Percentiles rank a stretch among this genome's conserved stretches.
phyloP scores from a whole-genome alignment of 805 yeast genomes.

The Saccharomyces eubayanus region DNA sequence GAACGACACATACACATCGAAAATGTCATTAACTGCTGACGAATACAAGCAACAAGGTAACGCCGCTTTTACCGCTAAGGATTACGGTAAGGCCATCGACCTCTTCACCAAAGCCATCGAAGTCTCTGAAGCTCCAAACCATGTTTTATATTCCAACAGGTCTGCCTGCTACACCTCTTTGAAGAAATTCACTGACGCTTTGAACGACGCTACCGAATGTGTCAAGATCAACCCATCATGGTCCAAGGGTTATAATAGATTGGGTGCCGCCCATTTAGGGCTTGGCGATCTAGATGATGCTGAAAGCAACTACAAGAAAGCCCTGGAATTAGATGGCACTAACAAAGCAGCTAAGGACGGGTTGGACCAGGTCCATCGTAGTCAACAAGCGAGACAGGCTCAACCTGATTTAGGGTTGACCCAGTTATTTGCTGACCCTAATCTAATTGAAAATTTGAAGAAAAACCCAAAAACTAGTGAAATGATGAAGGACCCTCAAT shows the following conservation, averaged over 20 bases:
- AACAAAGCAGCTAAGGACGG: conserved; percentile 88
- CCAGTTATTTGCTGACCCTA: conserved; percentile 72
- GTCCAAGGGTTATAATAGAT: conserved; percentile 94
- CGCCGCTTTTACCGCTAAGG: conserved; percentile 83
- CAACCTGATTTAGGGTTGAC: conserved; percentile 70
- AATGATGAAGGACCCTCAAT: conserved; percentile 76
- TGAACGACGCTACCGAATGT: conserved; percentile 79
- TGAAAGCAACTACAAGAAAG: conserved; percentile 59
- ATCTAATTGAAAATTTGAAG: conserved; percentile 63
- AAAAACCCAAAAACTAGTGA: conserved; percentile 82
- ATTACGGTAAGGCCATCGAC: conserved; percentile 71
- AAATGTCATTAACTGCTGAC: conserved; percentile 45
- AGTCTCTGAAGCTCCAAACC: conserved; percentile 74
- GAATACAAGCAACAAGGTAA: conserved; percentile 88
- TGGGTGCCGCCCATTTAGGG: conserved; percentile 91
- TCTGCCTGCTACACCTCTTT: conserved; percentile 84
- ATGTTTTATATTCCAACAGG: conserved; percentile 87
- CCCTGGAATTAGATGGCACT: conserved; percentile 67
- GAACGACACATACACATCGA: not conserved
- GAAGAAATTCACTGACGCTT: conserved; percentile 64
- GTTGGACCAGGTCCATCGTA: conserved; percentile 56
- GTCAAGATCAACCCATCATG: conserved; percentile 73
- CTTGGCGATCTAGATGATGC: conserved; percentile 73
- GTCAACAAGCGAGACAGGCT: conserved; percentile 42
- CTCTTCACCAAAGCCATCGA: conserved; percentile 81